A percentile compares a stretch with the other conserved stretches of the same genome.
These are phyloP conservation scores for Colletotrichum siamense DNA, from an alignment of 2,329 filamentous ascomycete genomes.

Conservation along the genomic window DNA sequence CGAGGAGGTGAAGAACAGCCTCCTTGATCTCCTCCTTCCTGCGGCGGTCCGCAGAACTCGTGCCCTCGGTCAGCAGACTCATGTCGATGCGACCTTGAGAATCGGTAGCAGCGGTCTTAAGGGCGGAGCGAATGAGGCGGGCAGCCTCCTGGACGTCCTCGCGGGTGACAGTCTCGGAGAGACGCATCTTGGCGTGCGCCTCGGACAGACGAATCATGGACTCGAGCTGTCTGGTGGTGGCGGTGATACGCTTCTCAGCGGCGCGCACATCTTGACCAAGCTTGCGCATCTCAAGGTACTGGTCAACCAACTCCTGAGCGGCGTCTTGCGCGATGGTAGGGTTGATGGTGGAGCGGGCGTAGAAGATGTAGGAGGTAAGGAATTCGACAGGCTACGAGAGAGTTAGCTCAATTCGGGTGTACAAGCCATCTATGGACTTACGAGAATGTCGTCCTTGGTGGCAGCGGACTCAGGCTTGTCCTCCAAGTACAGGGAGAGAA, in stretches of 20 bases:
- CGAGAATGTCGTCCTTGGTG: conserved; percentile 77
- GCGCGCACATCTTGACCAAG: conserved; percentile 87
- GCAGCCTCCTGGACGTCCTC: conserved; percentile 90
- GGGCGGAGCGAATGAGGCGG: conserved; percentile 87
- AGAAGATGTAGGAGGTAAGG: conserved; percentile 95
- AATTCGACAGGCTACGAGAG: conserved; percentile 81
- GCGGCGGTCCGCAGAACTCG: conserved; percentile 83
- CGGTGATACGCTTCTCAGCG: conserved; percentile 94
- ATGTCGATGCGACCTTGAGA: conserved; percentile 93
- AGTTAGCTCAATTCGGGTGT: conserved; percentile 28
- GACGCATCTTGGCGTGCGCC: conserved; percentile 97
- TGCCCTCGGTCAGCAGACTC: conserved; percentile 94
- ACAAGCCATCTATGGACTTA: conserved; percentile 49
- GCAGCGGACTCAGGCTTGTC: conserved; percentile 87
- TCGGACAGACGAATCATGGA: conserved; percentile 98
- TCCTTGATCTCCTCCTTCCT: conserved; percentile 84
- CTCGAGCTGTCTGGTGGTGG: conserved; percentile 94
- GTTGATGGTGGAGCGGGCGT: conserved; percentile 86
- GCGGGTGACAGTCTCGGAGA: conserved; percentile 76
- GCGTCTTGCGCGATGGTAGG: conserved; percentile 82
- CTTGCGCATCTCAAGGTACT: conserved; percentile 94
- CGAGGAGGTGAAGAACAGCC: conserved; percentile 75
- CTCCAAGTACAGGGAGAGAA: conserved; percentile 96
- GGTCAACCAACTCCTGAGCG: conserved; percentile 80
- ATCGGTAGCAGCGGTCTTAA: conserved; percentile 98